Evolutionary conservation across 805 yeast species (phyloP).

Genomic region (Wickerhamomyces bisporus): DNA sequence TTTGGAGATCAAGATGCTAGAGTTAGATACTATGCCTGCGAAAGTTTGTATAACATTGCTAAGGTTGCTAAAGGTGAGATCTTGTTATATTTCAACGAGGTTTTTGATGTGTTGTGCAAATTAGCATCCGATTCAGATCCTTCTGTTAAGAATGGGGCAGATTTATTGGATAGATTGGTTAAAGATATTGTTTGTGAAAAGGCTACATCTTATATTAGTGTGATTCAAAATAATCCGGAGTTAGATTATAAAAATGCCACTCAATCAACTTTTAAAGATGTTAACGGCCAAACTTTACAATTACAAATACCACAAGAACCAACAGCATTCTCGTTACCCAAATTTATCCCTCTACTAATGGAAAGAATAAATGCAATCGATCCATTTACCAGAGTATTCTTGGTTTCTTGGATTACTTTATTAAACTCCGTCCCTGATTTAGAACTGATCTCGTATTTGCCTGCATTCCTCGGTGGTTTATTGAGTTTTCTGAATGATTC

Average conservation of each 20-base stretch:
- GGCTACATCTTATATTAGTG: slow-evolving; percentile 80
- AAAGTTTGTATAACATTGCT: slow-evolving; percentile 89
- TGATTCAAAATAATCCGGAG: slow-evolving; percentile 47
- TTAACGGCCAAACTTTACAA: slow-evolving; percentile 55
- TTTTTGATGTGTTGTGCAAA: slow-evolving; percentile 87
- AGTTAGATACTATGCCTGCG: slow-evolving; percentile 96
- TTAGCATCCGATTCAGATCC: slow-evolving; percentile 87
- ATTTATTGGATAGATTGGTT: slow-evolving; percentile 79
- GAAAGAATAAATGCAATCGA: slow-evolving; percentile 91
- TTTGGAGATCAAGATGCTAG: slow-evolving; percentile 97
- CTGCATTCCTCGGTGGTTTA: slow-evolving; percentile 83
- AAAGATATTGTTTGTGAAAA: slow-evolving; percentile 95
- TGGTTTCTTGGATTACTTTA: slow-evolving; percentile 92
- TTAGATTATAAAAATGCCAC: slow-evolving; percentile 34
- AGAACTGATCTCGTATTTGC: slow-evolving; percentile 80
- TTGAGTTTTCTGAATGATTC: slow-evolving; percentile 75
- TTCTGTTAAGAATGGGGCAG: slow-evolving; percentile 93
- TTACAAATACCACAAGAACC: slow-evolving; percentile 55
- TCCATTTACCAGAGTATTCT: slow-evolving; percentile 86
- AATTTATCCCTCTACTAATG: slow-evolving; percentile 84
- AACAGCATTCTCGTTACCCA: slow-evolving; percentile 75
- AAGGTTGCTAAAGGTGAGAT: slow-evolving; percentile 96
- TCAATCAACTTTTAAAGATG: slow-evolving; percentile 42
- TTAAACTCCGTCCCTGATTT: slow-evolving; percentile 89
- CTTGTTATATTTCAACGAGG: slow-evolving; percentile 84